Evolutionary conservation across 495 filamentous ascomycete genomes (phyloP).

Genomic region (Hypoxylon subgilvum): DNA sequence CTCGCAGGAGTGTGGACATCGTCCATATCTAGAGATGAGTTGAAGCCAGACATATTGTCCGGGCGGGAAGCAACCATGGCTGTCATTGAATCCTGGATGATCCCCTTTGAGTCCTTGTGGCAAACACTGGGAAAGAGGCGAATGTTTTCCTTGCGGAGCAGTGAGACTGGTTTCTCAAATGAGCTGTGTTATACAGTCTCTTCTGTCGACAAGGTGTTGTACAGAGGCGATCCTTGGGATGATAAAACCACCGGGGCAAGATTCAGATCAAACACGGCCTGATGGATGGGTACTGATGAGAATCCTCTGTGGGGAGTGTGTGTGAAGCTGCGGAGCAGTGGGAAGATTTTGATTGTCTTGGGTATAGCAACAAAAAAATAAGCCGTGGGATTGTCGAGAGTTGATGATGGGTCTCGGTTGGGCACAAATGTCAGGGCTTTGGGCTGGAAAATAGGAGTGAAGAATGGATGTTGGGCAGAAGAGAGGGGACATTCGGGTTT

Average conservation of each 20-base stretch:
- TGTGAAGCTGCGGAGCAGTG: conserved; percentile 9
- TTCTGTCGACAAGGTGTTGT: conserved; percentile 28
- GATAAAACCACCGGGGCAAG: conserved; percentile 32
- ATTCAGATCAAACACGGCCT: conserved; percentile 30
- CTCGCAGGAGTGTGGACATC: conserved; percentile 61
- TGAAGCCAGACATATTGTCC: conserved; percentile 57
- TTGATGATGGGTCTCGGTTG: conserved; percentile 46
- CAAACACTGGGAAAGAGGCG: conserved; percentile 32
- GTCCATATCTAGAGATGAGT: conserved; percentile 54
- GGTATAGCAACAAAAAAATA: conserved; percentile 41
- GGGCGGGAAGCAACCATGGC: conserved; percentile 52
- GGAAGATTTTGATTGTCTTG: conserved; percentile 19
- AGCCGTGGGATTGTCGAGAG: conserved; percentile 34
- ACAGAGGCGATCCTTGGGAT: conserved; percentile 31
- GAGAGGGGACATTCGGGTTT: conserved; percentile 56
- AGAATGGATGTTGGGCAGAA: conserved; percentile 55
- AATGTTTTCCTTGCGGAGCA: conserved; percentile 35
- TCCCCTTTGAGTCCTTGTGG: conserved; percentile 42
- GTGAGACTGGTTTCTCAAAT: conserved; percentile 45
- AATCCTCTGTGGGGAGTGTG: conserved; percentile 34
- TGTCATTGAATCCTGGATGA: conserved; percentile 46
- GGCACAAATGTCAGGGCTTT: conserved; percentile 55
- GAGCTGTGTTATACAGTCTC: conserved; percentile 25
- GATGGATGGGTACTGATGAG: conserved; percentile 30
- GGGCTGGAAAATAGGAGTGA: conserved; percentile 54